These are phyloP conservation scores for Exophiala sideris DNA, from an alignment of 2,329 filamentous ascomycete species.

Conservation along the genomic window DNA sequence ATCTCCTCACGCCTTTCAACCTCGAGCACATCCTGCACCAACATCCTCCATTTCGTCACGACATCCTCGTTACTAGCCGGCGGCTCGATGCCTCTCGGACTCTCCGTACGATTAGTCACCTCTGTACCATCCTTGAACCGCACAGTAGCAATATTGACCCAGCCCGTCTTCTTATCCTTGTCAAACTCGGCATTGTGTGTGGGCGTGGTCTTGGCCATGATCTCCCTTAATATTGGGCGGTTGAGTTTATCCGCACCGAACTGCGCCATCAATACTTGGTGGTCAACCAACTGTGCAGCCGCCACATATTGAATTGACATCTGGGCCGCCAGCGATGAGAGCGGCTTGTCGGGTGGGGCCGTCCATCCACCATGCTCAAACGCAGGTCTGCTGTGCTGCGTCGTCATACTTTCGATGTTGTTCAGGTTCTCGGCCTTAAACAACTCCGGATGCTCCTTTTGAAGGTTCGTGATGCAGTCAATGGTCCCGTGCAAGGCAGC, in stretches of 20 bases:
- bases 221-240: conserved; percentile 36
- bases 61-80: conserved; percentile 39
- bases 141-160: conserved; percentile 23
- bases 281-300: conserved; percentile 39
- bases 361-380: conserved; percentile 40
- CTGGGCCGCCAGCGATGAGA: conserved; percentile 39
- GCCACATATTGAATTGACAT: conserved; percentile 39
- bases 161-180: conserved; percentile 16
- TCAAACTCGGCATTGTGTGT: conserved; percentile 10
- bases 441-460: conserved; percentile 30
- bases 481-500: conserved; percentile 37
- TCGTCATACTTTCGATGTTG: conserved; percentile 30
- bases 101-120: conserved; percentile 20
- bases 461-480: conserved; percentile 35
- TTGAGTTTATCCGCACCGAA: conserved; percentile 35
- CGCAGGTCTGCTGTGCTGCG: conserved; percentile 32
- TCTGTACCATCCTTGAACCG: conserved; percentile 25
- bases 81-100: conserved; percentile 34
- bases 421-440: conserved; percentile 17
- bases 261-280: conserved; percentile 35
- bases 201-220: conserved; percentile 34
- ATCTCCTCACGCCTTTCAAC: conserved; percentile 30
- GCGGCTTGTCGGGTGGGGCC: conserved; percentile 29
- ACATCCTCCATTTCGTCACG: conserved; percentile 35
- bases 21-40: conserved; percentile 34